These are phyloP conservation scores for Nicotiana rustica DNA, from an alignment of 305 asterid genomes.

Conservation along the genomic window DNA sequence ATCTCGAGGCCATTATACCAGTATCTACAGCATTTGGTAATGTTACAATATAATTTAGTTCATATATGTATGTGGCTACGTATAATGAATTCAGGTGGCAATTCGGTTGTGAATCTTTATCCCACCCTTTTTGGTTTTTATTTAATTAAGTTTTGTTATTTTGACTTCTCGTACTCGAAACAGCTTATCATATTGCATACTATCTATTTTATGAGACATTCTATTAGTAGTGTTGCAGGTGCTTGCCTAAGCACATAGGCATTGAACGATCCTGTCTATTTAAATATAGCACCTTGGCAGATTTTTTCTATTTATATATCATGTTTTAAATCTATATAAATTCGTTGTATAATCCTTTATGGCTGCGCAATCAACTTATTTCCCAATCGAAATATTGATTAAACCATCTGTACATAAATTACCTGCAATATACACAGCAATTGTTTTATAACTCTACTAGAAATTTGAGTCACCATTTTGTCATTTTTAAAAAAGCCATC, in stretches of 20 bases:
- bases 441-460: neutral
- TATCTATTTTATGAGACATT: too few species aligned
- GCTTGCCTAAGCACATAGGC: too few species aligned
- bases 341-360: neutral
- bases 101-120: too few species aligned
- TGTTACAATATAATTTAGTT: neutral
- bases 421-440: neutral
- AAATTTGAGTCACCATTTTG: neutral
- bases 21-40: slow-evolving; percentile 69
- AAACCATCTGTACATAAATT: neutral
- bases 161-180: too few species aligned
- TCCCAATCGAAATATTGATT: neutral
- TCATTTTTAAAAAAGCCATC: neutral
- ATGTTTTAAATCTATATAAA: neutral
- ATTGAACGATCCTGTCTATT: neutral
- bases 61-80: neutral
- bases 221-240: too few species aligned
- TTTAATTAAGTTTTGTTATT: too few species aligned
- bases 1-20: slow-evolving; percentile 58
- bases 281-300: neutral
- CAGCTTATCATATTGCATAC: too few species aligned
- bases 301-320: neutral
- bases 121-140: too few species aligned
- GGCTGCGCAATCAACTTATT: neutral
- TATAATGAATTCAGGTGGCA: neutral